Evolutionary conservation across 2,329 filamentous ascomycete genomes (phyloP).

Genomic region (Aspergillus pseudoglaucus): DNA sequence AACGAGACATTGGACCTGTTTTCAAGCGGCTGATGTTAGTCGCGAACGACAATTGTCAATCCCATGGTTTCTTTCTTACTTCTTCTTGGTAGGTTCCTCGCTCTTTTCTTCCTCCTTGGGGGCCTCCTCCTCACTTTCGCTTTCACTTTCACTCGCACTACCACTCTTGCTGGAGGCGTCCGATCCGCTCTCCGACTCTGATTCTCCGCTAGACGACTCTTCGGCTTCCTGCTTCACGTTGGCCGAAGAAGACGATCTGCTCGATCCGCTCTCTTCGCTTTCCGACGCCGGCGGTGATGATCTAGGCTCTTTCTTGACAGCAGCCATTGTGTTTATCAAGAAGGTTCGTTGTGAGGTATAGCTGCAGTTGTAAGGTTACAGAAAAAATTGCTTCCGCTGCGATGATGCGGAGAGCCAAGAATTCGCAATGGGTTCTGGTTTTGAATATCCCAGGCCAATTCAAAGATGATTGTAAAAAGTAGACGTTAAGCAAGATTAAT

Average conservation of each 20-base stretch:
- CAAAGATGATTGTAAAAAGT: background rate
- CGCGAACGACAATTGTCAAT: conserved; percentile 1
- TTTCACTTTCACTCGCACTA: background rate
- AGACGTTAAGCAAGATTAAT: background rate
- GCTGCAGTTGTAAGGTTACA: background rate
- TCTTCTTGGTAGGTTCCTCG: conserved; percentile 11
- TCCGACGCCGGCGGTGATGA: conserved; percentile 2
- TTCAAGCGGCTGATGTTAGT: background rate
- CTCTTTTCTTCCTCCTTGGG: conserved; percentile 11
- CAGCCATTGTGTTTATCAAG: background rate
- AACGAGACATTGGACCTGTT: conserved; percentile 10
- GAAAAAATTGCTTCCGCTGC: background rate
- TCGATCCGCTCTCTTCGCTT: background rate
- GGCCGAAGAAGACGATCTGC: conserved; percentile 19
- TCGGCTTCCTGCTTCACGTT: conserved; percentile 13
- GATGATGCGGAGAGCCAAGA: too few relatives aligned
- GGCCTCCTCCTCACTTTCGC: background rate
- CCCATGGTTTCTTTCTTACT: conserved; percentile 7
- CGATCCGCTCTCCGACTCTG: conserved; percentile 11
- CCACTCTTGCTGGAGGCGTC: background rate
- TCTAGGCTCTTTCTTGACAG: background rate
- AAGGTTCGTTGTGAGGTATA: background rate
- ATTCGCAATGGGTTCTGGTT: too few relatives aligned
- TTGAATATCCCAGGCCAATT: too few relatives aligned
- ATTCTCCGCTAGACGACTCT: conserved; percentile 14